Evolutionary conservation across 2,329 filamentous ascomycete species (phyloP).

Genomic region (Colletotrichum tabaci): DNA sequence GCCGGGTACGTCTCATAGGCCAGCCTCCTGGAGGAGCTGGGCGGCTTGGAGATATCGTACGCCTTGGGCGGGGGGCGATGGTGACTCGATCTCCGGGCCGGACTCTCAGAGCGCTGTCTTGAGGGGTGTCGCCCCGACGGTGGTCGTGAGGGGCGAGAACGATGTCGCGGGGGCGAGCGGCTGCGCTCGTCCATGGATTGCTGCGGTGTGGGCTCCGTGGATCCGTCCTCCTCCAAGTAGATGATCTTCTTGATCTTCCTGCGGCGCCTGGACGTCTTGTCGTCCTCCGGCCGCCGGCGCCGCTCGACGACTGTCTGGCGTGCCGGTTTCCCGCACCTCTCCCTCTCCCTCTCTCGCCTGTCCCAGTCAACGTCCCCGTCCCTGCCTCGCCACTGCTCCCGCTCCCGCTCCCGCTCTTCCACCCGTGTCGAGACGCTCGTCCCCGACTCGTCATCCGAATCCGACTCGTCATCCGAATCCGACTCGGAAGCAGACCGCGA

Average conservation of each 20-base stretch:
- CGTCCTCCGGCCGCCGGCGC: constrained; percentile 41
- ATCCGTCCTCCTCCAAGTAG: constrained; percentile 36
- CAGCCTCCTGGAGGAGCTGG: constrained; percentile 31
- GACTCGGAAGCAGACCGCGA: constrained; percentile 48
- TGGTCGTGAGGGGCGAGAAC: constrained; percentile 38
- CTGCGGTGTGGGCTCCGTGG: constrained; percentile 20
- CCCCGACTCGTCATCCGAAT: constrained; percentile 58
- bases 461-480: constrained; percentile 56
- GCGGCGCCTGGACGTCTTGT: constrained; percentile 33
- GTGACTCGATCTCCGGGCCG: constrained; percentile 26
- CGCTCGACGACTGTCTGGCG: constrained; percentile 33
- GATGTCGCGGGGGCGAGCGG: constrained; percentile 32
- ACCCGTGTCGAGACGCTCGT: constrained; percentile 53
- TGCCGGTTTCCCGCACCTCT: constrained; percentile 4
- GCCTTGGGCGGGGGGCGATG: constrained; percentile 24
- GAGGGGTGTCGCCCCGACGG: constrained; percentile 36
- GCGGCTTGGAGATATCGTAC: constrained; percentile 28
- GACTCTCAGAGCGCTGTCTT: constrained; percentile 27
- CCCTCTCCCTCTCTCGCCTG: constrained; percentile 27
- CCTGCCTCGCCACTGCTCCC: constrained; percentile 41
- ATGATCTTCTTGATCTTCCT: constrained; percentile 35
- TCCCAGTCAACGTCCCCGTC: background rate
- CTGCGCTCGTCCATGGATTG: constrained; percentile 31
- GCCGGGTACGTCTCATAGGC: background rate
- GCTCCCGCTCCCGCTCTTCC: constrained; percentile 44